Base-by-base conservation (phyloP, 2,329 filamentous ascomycete species). In the Alternaria tenuissima region DNA sequence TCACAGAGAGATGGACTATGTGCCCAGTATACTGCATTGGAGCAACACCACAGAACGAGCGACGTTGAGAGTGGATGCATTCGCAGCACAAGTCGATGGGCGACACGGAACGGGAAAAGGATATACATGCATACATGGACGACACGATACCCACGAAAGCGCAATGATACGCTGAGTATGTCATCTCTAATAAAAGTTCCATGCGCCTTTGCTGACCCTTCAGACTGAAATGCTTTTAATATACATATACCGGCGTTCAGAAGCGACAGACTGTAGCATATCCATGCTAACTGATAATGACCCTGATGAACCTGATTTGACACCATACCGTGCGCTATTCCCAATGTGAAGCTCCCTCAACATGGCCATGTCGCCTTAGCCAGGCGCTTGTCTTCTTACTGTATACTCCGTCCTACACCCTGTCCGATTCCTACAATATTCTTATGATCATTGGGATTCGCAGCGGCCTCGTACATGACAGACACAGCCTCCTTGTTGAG, bases 381-480 rank as follows among this genome's bases (percentile, higher is more conserved):
- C 28, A 16, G 2, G 2, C 38, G 18, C 18, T 41, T n/a, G 3
- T 28, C 11, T 11, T 14, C 18, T 53, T 63, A 78, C 65, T 77
- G 75, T 52, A 78, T 68, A 36, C 67, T 66, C 62, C 77, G 76
- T 8, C 77, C 78, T 18, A 80, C 53, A 1, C 77, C 78, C 66
- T 74, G 62, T 36, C 71, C 72, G 47, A 73, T 75, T 0, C 82
- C 81, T 22, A 73, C 74, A 48, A 79, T 77, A 59, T 78, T 64
- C 80, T 86, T 87, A 81, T 99, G 95, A 81, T 99, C 95, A 47
- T 82, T 87, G 12, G 94, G 95, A 78, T 97, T 97, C 36, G 95
- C 91, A 26, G 94, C 94, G 18, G 93, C 91, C 85, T 99, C 95
- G 79, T 98, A 99, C 62, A 97, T 73, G 70, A 98, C 94, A 68